A percentile compares a stretch with the other conserved stretches of the same genome.
Conservation (phyloP, 306 rosid species). For the Luffa aegyptiaca region DNA sequence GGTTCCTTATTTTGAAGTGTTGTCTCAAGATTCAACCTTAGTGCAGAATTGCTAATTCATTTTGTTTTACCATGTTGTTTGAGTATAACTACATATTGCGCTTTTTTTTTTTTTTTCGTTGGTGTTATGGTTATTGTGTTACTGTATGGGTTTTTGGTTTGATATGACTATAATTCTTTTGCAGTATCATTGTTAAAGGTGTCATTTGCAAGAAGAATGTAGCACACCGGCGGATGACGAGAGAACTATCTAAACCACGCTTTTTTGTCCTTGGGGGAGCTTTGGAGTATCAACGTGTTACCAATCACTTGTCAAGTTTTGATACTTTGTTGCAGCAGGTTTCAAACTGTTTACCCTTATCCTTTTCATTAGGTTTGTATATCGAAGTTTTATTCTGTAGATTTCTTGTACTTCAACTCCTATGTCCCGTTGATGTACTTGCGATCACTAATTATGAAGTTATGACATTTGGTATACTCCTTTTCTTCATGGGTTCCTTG, state of each 20-base stretch:
- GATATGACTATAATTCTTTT: conserved; percentile 20
- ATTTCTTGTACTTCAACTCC: conserved; percentile 7
- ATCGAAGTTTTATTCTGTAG: neutral
- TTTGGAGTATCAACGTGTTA: conserved; percentile 93
- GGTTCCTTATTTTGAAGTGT: neutral
- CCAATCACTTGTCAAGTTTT: conserved; percentile 77
- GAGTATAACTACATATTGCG: neutral
- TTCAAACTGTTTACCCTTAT: conserved; percentile 20
- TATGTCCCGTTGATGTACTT: neutral
- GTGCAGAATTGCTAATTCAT: neutral
- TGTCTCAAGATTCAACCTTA: neutral
- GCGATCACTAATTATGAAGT: conserved; percentile 1
- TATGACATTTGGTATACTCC: neutral
- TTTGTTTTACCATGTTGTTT: neutral
- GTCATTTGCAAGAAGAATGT: conserved; percentile 91
- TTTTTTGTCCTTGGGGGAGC: conserved; percentile 90
- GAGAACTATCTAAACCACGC: conserved; percentile 72
- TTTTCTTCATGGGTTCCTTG: conserved; percentile 1
- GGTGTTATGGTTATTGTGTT: neutral
- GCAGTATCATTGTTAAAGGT: conserved; percentile 82
- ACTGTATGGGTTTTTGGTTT: conserved; percentile 10
- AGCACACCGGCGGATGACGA: conserved; percentile 85
- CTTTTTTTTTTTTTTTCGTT: neutral
- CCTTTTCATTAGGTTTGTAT: conserved; percentile 16
- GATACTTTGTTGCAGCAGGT: conserved; percentile 99